These are phyloP conservation scores for Solanum virginianum DNA, from an alignment of 257 asterid genomes.

Conservation along the genomic window DNA sequence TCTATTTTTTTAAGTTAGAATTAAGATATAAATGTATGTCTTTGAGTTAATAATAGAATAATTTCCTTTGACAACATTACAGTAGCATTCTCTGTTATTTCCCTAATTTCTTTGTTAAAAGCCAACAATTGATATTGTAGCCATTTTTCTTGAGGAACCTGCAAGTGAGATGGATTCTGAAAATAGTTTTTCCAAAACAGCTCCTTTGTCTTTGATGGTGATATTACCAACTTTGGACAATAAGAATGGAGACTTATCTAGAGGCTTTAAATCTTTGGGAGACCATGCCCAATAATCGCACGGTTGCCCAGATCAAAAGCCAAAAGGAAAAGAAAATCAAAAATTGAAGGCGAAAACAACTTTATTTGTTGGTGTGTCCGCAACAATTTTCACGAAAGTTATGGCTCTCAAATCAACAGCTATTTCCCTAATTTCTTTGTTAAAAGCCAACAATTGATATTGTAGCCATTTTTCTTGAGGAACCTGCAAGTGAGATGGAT, in stretches of 20 bases:
- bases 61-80: background rate
- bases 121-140: background rate
- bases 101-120: background rate
- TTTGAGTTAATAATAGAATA: background rate
- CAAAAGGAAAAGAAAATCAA: background rate
- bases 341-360: background rate
- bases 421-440: too few relatives aligned
- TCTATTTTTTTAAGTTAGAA: background rate
- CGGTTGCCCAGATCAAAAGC: background rate
- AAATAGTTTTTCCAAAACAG: background rate
- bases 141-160: background rate
- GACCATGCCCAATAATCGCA: background rate
- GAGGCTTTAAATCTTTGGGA: background rate
- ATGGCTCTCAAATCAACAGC: background rate
- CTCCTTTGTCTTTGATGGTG: background rate
- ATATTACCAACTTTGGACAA: background rate
- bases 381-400: background rate
- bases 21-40: background rate
- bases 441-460: background rate
- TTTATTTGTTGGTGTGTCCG: background rate
- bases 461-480: background rate
- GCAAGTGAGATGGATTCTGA: background rate
- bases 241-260: background rate
- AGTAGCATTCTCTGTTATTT: background rate
- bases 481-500: background rate